Evolutionary conservation across 1,284 basidiomycete species (phyloP), one percentile per base, ranked within the genome.

Genomic region (Austropuccinia psidii): DNA sequence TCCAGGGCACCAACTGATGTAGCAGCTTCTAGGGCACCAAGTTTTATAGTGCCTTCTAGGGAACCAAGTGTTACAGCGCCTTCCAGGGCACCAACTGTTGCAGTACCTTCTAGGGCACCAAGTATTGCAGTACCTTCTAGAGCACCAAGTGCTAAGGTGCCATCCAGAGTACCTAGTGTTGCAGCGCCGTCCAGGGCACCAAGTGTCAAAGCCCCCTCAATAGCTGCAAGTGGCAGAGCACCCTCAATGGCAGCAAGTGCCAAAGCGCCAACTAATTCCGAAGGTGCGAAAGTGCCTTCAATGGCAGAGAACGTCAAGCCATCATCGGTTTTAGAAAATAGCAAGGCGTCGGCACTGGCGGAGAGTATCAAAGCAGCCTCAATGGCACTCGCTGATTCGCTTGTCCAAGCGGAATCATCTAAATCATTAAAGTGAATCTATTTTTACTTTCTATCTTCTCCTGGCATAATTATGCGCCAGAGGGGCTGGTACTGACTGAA

Each of bases 91-190:
- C n/a, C n/a, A n/a, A n/a, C n/a, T n/a, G n/a, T n/a, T n/a, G n/a
- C n/a, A n/a, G n/a, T 45, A n/a, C 60, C 60, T 4, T 62, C 60
- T 11, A 27, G 60, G 31, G 60, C 60, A 45, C 41, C 60, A 31
- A 62, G 60, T 24, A 15, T 31, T 52, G 24, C 50, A 27, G 50
- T 8, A 5, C 9, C 50, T n/a, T n/a, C n/a, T n/a, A n/a, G n/a
- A n/a, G n/a, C n/a, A n/a, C n/a, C n/a, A n/a, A 54, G 11, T 21
- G 33, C 24, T 11, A 67, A 43, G n/a, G 64, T 49, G 2, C 47
- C 64, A 67, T 67, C 62, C 13, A 45, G 2, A 27, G 41, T 27
- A 1, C 29, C 17, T 15, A 47, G 13, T 64, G 41, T 15, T 27
- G 15, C 15, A 29, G 29, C 41, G 24, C 7, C 27, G 6, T 49